phyloP scores from a whole-genome alignment of 1,284 basidiomycete species.

The Sphaerobolus stellatus region DNA sequence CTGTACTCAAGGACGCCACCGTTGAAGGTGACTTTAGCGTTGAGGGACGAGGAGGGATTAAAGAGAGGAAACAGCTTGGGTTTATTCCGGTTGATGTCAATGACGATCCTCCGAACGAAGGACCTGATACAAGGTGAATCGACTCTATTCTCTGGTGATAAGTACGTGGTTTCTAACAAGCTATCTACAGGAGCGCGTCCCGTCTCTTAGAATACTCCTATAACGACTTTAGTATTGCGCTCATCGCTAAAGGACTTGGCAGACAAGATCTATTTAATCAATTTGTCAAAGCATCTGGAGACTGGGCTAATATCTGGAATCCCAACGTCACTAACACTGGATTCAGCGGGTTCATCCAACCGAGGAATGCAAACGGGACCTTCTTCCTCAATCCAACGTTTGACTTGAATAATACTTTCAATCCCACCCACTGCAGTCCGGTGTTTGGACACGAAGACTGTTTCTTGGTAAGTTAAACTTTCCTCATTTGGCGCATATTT shows the following conservation, averaged over 20 bases:
- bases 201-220: constrained; percentile 31
- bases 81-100: constrained; percentile 22
- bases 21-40: constrained; percentile 15
- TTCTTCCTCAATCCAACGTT: constrained; percentile 49
- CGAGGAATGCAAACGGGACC: constrained; percentile 56
- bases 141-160: neutral
- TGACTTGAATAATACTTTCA: constrained; percentile 29
- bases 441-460: constrained; percentile 58
- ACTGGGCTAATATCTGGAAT: constrained; percentile 63
- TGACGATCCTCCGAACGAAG: constrained; percentile 11
- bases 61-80: constrained; percentile 20
- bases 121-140: constrained; percentile 14
- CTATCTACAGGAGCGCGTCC: constrained; percentile 12
- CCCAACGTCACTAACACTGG: constrained; percentile 51
- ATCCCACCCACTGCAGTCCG: constrained; percentile 66
- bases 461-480: constrained; percentile 48
- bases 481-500: neutral
- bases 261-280: constrained; percentile 41
- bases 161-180: neutral
- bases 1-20: constrained; percentile 24
- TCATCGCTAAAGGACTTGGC: constrained; percentile 56
- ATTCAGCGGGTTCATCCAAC: constrained; percentile 40
- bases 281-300: constrained; percentile 33
- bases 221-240: constrained; percentile 59
- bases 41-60: constrained; percentile 25